Conservation (phyloP, 2,329 filamentous ascomycete genomes). For the Cercospora sp. region DNA sequence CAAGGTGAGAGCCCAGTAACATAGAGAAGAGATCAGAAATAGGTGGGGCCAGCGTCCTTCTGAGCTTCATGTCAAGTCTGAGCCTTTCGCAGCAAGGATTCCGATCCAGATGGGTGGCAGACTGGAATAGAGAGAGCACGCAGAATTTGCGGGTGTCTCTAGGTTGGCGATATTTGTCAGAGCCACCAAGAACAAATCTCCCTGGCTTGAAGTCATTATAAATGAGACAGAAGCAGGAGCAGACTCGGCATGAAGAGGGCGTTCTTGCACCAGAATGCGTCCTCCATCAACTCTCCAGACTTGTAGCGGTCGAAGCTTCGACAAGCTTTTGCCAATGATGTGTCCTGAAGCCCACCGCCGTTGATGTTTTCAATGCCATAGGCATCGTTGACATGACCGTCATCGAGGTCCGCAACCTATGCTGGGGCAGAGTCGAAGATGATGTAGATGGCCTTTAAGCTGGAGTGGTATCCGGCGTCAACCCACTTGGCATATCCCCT, state of each 20-base stretch:
- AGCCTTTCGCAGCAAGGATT: neutral
- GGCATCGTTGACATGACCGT: neutral
- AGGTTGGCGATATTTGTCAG: neutral
- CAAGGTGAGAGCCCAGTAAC: neutral
- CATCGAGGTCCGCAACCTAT: neutral
- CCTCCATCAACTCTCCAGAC: neutral
- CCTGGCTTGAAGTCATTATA: neutral
- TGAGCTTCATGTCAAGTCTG: neutral
- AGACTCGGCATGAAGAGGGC: neutral
- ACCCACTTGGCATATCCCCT: neutral
- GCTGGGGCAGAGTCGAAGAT: neutral
- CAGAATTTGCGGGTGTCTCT: neutral
- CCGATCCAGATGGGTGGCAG: neutral
- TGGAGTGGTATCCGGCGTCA: neutral
- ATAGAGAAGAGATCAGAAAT: neutral
- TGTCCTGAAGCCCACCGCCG: neutral
- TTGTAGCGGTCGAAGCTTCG: neutral
- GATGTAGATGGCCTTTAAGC: neutral
- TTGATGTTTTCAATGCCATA: neutral
- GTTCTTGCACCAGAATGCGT: neutral
- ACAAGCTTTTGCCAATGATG: neutral
- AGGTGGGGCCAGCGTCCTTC: neutral
- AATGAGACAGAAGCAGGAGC: neutral
- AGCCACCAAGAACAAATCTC: neutral
- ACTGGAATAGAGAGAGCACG: neutral